Evolutionary conservation across 768 basidiomycete genomes (phyloP), one percentile per base, ranked within the genome.

Genomic region (Termitomyces titanicus): DNA sequence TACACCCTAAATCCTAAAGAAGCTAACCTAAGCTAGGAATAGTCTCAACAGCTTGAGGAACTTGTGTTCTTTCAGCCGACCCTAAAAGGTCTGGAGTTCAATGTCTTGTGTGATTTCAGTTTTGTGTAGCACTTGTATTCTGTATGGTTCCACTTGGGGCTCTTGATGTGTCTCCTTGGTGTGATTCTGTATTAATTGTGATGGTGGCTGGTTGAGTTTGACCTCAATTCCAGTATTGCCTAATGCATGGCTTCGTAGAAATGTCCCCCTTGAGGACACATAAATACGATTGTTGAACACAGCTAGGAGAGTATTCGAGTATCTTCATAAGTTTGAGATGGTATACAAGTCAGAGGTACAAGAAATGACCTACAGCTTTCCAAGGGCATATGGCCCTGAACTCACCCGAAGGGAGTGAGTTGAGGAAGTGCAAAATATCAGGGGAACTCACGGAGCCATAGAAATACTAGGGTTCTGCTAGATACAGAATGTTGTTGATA

Each of bases 251-350:
- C 47, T 52, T 29, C 54, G 38, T 11, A 34, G 34, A 5, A 55
- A n/a, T 15, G 53, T 24, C 9, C 54, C 54, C 31, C 40, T 55
- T 17, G 54, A 48, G 2, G 54, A 47, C 58, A 59, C 53, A 42
- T 55, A 59, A 1, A 59, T 47, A n/a, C 58, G 58, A 33, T 59
- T 59, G 47, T 59, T 59, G 51, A 59, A 59, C 12, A 59, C 51
- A 5, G 58, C 54, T 22, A 59, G 34, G 4, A 59, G 58, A 22
- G 58, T 55, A 43, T 59, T 59, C 4, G 58, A 59, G 42, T 59
- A 59, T 20, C 58, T 59, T 25, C 15, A 15, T 5, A 18, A 15
- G 31, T 10, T 12, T 51, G 18, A 39, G 18, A 22, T 12, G 10
- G 17, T 25, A 37, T n/a, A 15, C 5, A 20, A n/a, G n/a, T 7